A percentile compares a stretch with the other conserved stretches of the same genome.
Evolutionary conservation across 176 grass and related monocot genomes (phyloP).

Genomic region (Avena eriantha): DNA sequence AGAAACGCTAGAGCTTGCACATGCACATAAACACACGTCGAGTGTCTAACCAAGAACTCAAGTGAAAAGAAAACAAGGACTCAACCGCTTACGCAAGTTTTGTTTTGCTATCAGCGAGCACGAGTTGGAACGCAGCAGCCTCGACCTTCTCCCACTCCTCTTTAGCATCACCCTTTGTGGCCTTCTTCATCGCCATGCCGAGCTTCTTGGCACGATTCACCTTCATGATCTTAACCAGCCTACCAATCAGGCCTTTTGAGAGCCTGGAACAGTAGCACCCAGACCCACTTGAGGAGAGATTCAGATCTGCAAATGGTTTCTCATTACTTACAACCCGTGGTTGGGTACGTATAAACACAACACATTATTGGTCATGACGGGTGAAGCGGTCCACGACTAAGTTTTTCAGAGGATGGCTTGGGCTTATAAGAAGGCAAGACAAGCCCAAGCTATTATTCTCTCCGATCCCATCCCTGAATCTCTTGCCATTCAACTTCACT

Average conservation of each 20-base stretch:
- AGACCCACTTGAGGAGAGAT: not conserved
- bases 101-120: slow-evolving; percentile 33
- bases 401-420: too few relatives aligned
- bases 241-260: slow-evolving; percentile 56
- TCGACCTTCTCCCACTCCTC: too few relatives aligned
- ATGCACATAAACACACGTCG: not conserved
- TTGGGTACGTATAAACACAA: too few relatives aligned
- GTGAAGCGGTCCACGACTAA: too few relatives aligned
- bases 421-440: too few relatives aligned
- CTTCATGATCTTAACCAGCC: slow-evolving; percentile 60
- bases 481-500: too few relatives aligned
- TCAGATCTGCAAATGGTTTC: too few relatives aligned
- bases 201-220: slow-evolving; percentile 63
- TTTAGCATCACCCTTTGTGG: slow-evolving; percentile 49
- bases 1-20: not conserved
- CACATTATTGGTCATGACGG: too few relatives aligned
- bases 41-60: too few relatives aligned
- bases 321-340: too few relatives aligned
- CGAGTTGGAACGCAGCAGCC: not conserved
- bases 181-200: slow-evolving; percentile 50
- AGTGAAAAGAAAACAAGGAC: not conserved
- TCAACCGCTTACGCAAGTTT: not conserved
- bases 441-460: too few relatives aligned
- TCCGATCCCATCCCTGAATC: too few relatives aligned
- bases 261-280: slow-evolving; percentile 58